Evolutionary conservation across 202 grass and related monocot species (phyloP), one percentile per base, ranked within the genome.

Genomic region (Saccharum hybrid): DNA sequence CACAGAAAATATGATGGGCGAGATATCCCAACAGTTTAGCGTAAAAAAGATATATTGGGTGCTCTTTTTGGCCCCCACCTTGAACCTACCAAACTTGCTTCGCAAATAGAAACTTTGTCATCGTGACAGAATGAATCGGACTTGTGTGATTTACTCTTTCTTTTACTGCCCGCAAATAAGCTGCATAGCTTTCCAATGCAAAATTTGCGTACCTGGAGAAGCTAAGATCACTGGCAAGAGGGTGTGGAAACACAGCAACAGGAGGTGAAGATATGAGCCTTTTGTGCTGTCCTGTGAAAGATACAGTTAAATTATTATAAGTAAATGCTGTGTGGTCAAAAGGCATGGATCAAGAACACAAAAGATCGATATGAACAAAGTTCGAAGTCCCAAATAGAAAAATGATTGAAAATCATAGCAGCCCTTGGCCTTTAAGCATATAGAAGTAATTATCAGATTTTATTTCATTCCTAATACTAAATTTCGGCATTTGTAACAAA

Each of bases 251-350:
- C 56, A 99, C 93, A 80, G 96, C 96, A 88, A 96, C 93, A 54
- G 96, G 93, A 75, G 96, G 96, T 88, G 96, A 99, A 82, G 75
- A 87, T 90, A 99, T 99, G 74, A 99, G 93, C 73, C 96, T 96
- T 87, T 99, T 96, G 87, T 99, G 89, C 88, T 99, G 88, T 61
- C 91, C 96, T 99, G 79, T 88, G 77, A 87, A 95, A 68, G 60
- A 78, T 51, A 56, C 11, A 86, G 72, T 65, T 33, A 16, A 78
- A 67, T 87, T 81, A 68, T 64, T 57, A 46, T n/a, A 83, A 18
- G 42, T 62, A 62, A 78, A 64, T 65, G 31, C 2, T 57, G 26
- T 74, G 71, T 73, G 66, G 38, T 61, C 71, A 66, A 68, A 87
- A 80, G 40, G 8, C 28, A 83, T 61, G 10, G 26, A 83, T 19